Conservation (phyloP, 441 rosid species). For the Croton setiger region DNA sequence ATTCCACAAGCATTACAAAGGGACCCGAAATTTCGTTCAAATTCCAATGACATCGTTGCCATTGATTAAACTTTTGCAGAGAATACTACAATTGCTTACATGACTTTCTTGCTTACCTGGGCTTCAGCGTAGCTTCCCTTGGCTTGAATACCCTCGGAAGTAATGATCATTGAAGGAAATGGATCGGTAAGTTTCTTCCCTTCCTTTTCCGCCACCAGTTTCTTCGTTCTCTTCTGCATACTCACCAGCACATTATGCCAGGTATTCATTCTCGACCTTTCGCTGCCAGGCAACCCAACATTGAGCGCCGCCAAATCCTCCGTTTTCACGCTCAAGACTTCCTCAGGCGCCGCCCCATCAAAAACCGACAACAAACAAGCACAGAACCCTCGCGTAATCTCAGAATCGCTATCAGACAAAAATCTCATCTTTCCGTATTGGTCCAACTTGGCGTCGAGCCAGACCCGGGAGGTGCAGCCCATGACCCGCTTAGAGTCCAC, state of each 20-base stretch:
- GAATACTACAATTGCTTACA: too few species aligned
- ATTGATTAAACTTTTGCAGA: too few species aligned
- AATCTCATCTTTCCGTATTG: conserved; percentile 63
- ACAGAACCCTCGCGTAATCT: conserved; percentile 70
- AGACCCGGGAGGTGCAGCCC: conserved; percentile 94
- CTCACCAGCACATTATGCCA: conserved; percentile 87
- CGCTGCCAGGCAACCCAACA: conserved; percentile 54
- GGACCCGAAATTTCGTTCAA: conserved; percentile 4
- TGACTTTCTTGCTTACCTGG: conserved; percentile 49
- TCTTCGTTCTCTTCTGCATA: conserved; percentile 92
- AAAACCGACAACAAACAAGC: conserved; percentile 62
- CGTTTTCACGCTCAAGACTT: conserved; percentile 61
- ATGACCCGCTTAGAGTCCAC: conserved; percentile 73
- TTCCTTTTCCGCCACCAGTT: conserved; percentile 51
- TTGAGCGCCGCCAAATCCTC: conserved; percentile 72
- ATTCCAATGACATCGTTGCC: not conserved
- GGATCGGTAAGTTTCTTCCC: conserved; percentile 62
- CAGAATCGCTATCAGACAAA: conserved; percentile 81
- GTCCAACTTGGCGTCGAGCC: conserved; percentile 68
- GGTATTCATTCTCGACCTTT: conserved; percentile 79
- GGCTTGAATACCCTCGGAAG: conserved; percentile 57
- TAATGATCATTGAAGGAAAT: conserved; percentile 70
- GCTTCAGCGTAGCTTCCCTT: conserved; percentile 92
- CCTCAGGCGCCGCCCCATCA: conserved; percentile 67
- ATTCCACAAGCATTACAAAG: too few species aligned